Conservation (phyloP, 2,329 filamentous ascomycete species). For the Fusarium scirpi region DNA sequence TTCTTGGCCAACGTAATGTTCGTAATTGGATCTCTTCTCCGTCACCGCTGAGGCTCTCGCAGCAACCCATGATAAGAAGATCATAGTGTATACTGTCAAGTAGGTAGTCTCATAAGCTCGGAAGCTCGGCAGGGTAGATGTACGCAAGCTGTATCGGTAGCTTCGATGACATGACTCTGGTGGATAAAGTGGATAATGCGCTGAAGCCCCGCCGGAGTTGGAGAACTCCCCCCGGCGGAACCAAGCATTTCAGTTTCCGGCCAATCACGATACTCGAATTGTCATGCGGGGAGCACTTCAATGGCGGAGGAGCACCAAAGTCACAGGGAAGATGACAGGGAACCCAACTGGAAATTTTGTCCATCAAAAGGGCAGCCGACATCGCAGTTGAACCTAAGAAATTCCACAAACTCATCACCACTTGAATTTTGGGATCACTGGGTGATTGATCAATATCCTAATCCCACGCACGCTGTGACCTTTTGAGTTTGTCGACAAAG, state of each 20-base stretch:
- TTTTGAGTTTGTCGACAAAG: slow-evolving; percentile 22
- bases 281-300: slow-evolving; percentile 48
- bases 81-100: neutral
- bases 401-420: slow-evolving; percentile 31
- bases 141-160: neutral
- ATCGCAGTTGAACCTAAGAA: slow-evolving; percentile 45
- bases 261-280: slow-evolving; percentile 43
- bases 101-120: neutral
- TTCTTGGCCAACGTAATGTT: neutral
- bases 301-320: slow-evolving; percentile 33
- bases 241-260: slow-evolving; percentile 5
- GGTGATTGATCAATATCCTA: slow-evolving; percentile 4
- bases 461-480: slow-evolving; percentile 17
- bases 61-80: neutral
- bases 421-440: slow-evolving; percentile 18
- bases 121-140: slow-evolving; percentile 11
- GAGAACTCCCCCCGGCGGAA: slow-evolving; percentile 26
- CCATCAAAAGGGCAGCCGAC: slow-evolving; percentile 43
- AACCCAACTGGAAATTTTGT: slow-evolving; percentile 40
- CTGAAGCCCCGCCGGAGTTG: slow-evolving; percentile 33
- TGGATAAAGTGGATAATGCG: slow-evolving; percentile 20
- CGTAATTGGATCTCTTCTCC: neutral
- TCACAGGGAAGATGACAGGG: slow-evolving; percentile 55
- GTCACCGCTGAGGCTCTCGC: neutral
- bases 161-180: slow-evolving; percentile 12